Evolutionary conservation across 2,329 filamentous ascomycete species (phyloP), one percentile per base, ranked within the genome.

Genomic region (Penicillium hesseltinei): DNA sequence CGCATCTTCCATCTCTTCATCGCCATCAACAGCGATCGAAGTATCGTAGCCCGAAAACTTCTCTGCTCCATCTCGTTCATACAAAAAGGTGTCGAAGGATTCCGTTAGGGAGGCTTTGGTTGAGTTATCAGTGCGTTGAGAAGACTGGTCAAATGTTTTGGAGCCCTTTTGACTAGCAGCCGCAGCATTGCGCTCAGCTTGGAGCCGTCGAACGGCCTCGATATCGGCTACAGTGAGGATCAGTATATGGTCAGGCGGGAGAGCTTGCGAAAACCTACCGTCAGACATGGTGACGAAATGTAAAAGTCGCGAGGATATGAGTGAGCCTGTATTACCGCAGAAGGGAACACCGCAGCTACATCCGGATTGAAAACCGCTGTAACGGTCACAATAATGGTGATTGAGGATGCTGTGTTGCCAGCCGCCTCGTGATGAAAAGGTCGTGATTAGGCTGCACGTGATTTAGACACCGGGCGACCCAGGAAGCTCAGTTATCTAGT

Each of bases 51-150:
- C 93, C 15, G 90, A 84, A 78, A 87, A 97, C 74, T 89, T 95
- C 76, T 96, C 89, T 69, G 77, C 80, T 69, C 85, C 87, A 75
- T 89, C 85, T 71, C 85, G 83, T 58, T 92, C 91, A 80, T 97
- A 97, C 48, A 97, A 84, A 48, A 89, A 86, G 65, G 85, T 93
- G 75, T 97, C 94, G 78, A 92, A 92, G 73, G 72, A 74, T 67
- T 97, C 92, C 73, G 86, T 95, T 72, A 97, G 84, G 75, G 90
- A 96, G 76, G 89, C 90, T 84, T 96, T 97, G 75, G 88, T 92
- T 68, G 89, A 90, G 72, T 82, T 82, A 82, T 94, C 89, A 81
- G 84, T 86, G 77, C 90, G 90, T 81, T 96, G 92, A 80, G 80
- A 88, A 70, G 87, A 85, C 64, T 85, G 81, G 79, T 94, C 90